A percentile compares a stretch with the other conserved stretches of the same genome.
Conservation (phyloP, 2,329 filamentous ascomycete species). For the Chalaropsis thielavioides region DNA sequence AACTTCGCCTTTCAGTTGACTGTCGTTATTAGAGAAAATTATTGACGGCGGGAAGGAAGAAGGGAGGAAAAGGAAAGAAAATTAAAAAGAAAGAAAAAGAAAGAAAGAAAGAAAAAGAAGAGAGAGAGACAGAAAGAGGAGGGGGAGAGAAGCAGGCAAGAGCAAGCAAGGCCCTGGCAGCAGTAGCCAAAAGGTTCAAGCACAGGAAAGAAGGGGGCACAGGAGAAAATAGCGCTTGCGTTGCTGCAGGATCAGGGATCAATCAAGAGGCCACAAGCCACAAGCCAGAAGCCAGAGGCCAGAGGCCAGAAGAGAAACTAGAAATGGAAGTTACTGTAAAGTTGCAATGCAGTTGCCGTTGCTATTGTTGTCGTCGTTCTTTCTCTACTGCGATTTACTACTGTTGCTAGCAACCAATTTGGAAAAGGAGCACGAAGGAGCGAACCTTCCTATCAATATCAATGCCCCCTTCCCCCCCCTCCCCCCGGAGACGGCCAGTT, state of each 20-base stretch:
- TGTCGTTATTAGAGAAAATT: conserved; percentile 5
- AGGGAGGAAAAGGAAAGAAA: background rate
- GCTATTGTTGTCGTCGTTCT: background rate
- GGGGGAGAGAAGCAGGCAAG: background rate
- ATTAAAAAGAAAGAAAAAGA: background rate
- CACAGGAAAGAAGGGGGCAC: conserved; percentile 8
- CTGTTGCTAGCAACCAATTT: background rate
- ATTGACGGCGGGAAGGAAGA: conserved; percentile 5
- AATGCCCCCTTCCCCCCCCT: background rate
- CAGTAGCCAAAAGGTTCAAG: conserved; percentile 3
- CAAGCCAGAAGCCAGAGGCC: too few species aligned
- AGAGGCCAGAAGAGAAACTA: too few species aligned
- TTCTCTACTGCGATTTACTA: background rate
- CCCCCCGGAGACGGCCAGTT: background rate
- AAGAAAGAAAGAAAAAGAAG: background rate
- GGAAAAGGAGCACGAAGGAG: conserved; percentile 9
- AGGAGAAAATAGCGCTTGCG: background rate
- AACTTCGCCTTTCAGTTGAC: background rate
- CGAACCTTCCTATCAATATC: conserved; percentile 3
- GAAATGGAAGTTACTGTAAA: too few species aligned
- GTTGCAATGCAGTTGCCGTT: too few species aligned
- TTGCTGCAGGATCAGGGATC: conserved; percentile 11
- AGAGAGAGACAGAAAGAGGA: background rate
- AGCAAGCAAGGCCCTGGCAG: background rate
- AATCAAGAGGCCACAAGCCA: background rate